A percentile compares a stretch with the other conserved stretches of the same genome.
Evolutionary conservation across 2,329 filamentous ascomycete species (phyloP).

Genomic region (Tolypocladium tropicale): DNA sequence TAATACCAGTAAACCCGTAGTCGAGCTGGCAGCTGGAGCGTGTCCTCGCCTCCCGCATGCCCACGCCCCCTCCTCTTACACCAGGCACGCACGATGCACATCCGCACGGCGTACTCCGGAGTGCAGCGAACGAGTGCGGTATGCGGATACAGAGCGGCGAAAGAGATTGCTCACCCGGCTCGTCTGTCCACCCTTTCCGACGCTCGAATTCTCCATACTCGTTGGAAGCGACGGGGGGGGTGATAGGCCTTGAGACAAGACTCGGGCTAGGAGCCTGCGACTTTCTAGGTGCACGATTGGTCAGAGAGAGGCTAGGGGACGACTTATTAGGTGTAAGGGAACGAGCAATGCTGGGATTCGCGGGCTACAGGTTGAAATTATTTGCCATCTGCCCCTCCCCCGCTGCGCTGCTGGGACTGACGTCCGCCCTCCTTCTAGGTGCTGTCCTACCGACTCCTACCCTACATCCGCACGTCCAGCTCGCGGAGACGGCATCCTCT

Average conservation of each 20-base stretch:
- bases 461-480: background rate
- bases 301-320: background rate
- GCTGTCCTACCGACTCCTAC: background rate
- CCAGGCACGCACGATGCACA: no score
- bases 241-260: background rate
- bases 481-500: background rate
- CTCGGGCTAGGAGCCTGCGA: background rate
- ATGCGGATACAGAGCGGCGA: background rate
- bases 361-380: no score
- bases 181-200: background rate
- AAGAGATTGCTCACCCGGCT: background rate
- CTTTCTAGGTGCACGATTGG: background rate
- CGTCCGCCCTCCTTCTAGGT: background rate
- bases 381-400: conserved; percentile 7
- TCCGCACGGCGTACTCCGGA: background rate
- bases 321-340: no score
- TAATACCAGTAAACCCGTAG: no score
- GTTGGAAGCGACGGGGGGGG: background rate
- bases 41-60: background rate
- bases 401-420: conserved; percentile 1
- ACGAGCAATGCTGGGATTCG: no score
- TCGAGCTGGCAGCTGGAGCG: no score
- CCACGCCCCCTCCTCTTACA: no score
- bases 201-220: background rate
- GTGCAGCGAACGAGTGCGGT: no score